Evolutionary conservation across 2,329 filamentous ascomycete genomes (phyloP).

Genomic region (Aspergillus sp.): DNA sequence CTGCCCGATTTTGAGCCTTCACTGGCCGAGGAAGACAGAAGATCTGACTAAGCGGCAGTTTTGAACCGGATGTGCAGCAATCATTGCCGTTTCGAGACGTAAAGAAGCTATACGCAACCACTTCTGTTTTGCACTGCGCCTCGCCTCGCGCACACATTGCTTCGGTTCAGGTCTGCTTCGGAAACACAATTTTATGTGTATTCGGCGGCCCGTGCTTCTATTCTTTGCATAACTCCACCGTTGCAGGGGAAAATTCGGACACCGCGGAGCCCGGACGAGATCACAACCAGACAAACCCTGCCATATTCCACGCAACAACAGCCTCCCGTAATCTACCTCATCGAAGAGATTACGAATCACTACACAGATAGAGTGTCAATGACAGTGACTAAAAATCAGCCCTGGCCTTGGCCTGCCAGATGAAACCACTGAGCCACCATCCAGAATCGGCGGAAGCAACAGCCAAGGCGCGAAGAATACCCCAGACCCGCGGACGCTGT

Average conservation of each 20-base stretch:
- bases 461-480: slow-evolving; percentile 6
- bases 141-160: background rate
- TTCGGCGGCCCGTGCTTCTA: background rate
- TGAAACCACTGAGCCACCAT: slow-evolving; percentile 1
- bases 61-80: background rate
- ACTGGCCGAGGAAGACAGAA: background rate
- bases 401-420: background rate
- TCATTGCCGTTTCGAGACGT: background rate
- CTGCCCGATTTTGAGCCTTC: background rate
- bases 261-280: no score
- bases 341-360: background rate
- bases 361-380: background rate
- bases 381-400: background rate
- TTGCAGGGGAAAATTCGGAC: background rate
- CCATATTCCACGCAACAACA: background rate
- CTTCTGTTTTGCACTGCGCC: background rate
- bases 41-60: slow-evolving; percentile 4
- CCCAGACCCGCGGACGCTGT: slow-evolving; percentile 4
- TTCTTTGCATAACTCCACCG: background rate
- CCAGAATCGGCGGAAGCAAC: background rate
- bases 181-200: no score
- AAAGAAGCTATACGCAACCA: background rate
- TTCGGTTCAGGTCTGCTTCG: background rate
- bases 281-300: background rate
- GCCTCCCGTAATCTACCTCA: background rate